These are phyloP conservation scores for Thermochaetoides thermophila DNA, from an alignment of 495 filamentous ascomycete species.

Conservation along the genomic window DNA sequence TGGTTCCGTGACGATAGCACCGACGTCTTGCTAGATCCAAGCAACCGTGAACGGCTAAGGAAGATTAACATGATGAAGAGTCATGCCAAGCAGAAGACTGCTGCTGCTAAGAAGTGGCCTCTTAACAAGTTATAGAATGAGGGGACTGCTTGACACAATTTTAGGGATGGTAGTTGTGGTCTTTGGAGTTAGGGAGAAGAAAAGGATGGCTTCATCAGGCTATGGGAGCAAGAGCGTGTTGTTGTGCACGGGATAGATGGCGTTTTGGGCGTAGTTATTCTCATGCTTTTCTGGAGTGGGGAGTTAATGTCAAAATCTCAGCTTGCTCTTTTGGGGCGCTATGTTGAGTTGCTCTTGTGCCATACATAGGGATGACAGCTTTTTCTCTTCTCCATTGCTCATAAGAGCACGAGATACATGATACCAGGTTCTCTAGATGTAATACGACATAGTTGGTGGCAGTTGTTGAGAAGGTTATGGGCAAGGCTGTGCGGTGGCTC, in stretches of 20 bases:
- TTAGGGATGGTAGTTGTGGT: not conserved
- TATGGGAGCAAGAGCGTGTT: constrained; percentile 2
- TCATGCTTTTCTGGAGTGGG: too few relatives aligned
- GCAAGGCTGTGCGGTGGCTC: too few relatives aligned
- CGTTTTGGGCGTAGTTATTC: constrained; percentile 1
- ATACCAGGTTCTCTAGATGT: too few relatives aligned
- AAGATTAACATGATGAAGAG: constrained; percentile 31
- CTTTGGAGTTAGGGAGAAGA: not conserved
- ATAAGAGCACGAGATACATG: too few relatives aligned
- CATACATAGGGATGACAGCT: too few relatives aligned
- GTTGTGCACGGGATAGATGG: constrained; percentile 7
- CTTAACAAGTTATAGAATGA: too few relatives aligned
- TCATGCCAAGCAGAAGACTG: constrained; percentile 19
- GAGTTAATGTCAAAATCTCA: too few relatives aligned
- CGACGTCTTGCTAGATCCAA: constrained; percentile 26
- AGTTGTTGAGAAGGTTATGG: too few relatives aligned
- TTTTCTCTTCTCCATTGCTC: too few relatives aligned
- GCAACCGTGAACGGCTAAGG: constrained; percentile 31
- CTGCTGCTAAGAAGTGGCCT: constrained; percentile 20
- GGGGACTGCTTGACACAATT: not conserved
- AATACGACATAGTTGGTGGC: too few relatives aligned
- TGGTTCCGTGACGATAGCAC: constrained; percentile 31
- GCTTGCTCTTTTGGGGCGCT: too few relatives aligned
- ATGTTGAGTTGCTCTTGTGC: too few relatives aligned
- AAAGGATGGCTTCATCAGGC: not conserved